phyloP scores from a whole-genome alignment of 495 filamentous ascomycete genomes.

The Pseudotulostoma volvatum region DNA sequence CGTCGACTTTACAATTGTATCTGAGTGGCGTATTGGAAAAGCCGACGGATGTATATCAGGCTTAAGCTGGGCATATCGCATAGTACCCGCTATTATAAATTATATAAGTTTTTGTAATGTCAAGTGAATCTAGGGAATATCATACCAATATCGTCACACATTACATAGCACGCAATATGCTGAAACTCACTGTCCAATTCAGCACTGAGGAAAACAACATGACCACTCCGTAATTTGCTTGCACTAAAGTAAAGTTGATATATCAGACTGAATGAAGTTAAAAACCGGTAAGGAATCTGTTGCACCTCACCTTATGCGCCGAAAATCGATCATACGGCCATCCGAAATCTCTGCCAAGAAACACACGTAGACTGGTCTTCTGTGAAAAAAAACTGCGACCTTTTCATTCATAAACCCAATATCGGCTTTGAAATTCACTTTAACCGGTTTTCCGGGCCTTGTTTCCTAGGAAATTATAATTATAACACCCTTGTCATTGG shows the following conservation, averaged over 20 bases:
- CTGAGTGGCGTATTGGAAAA: conserved; percentile 27
- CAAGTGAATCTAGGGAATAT: background rate
- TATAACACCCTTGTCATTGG: background rate
- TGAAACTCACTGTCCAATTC: conserved; percentile 40
- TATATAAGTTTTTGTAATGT: conserved; percentile 1
- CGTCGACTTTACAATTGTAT: background rate
- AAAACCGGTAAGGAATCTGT: background rate
- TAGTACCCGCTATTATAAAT: conserved; percentile 52
- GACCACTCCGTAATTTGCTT: conserved; percentile 43
- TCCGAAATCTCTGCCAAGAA: conserved; percentile 64
- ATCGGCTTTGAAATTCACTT: conserved; percentile 46
- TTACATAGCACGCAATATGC: conserved; percentile 51
- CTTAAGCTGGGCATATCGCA: conserved; percentile 41
- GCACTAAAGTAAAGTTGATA: conserved; percentile 42
- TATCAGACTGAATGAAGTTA: conserved; percentile 8
- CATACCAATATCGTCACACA: conserved; percentile 76
- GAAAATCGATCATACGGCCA: conserved; percentile 60
- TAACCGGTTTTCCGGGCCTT: conserved; percentile 29
- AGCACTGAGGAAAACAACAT: conserved; percentile 45
- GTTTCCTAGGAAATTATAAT: conserved; percentile 16
- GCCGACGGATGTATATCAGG: conserved; percentile 39
- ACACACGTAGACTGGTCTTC: conserved; percentile 46
- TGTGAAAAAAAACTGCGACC: conserved; percentile 41
- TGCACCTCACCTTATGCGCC: conserved; percentile 42
- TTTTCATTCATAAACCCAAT: conserved; percentile 60